Evolutionary conservation across 2,329 filamentous ascomycete genomes (phyloP), one percentile per base, ranked within the genome.

Genomic region (Scolecobasidium constrictum): DNA sequence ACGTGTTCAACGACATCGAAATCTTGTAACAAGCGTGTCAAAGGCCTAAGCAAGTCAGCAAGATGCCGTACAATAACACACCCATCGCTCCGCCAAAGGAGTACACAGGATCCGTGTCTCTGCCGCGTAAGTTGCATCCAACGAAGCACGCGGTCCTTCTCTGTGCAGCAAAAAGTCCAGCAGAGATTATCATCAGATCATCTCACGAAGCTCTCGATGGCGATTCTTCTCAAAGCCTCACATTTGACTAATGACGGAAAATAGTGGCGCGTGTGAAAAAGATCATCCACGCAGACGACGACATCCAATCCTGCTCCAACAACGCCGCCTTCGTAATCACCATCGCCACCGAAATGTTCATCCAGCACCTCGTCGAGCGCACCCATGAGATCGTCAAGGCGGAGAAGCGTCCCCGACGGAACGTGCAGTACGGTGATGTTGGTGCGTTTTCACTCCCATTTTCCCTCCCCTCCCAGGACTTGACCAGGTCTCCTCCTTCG

Each of bases 321-420:
- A 94, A 94, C 56, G 90, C 90, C 42, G 84, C 88, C 16, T 96
- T 96, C 60, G 80, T 90, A 45, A 93, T 96, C 54, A 88, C 90
- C 1, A 73, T 94, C 47, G 92, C 92, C 17, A 88, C 92, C 3
- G 92, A 98, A 65, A 81, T 94, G 73, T 96, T 98, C 66, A 81
- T 98, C 51, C 86, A 94, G 61, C 83, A 96, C 60, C 75, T 98
- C 19, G 80, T 88, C 16, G 75, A 83, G 48, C 84, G 93, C 60
- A 81, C 83, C 19, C 81, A 94, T 59, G 88, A 84, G 55, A 84
- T 94, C 54, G 83, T 88, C 53, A 93, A 92, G 57, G 75, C 87
- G 1, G 92, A 96, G 64, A 77, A 83, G 53, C 96, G 96, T 61
- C 90, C 90, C 4, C 75, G 92, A 44, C 79, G 88, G 47, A 95